These are phyloP conservation scores for Sambucus nigra DNA, from an alignment of 129 eudicot genomes.

Conservation along the genomic window DNA sequence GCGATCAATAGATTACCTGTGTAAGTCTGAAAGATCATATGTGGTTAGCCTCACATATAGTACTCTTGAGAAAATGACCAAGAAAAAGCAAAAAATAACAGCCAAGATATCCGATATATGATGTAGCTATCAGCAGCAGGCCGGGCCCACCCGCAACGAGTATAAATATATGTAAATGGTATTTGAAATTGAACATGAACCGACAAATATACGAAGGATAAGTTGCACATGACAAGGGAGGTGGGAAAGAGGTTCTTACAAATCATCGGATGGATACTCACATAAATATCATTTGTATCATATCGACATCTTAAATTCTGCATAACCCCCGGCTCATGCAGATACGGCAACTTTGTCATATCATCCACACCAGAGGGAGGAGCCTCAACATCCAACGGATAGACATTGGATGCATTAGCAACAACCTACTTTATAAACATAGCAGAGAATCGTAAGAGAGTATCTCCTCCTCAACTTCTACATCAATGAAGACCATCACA, in stretches of 20 bases:
- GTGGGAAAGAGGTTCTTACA: neutral
- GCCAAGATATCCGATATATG: neutral
- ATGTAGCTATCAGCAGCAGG: no score
- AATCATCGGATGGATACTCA: conserved; percentile 24
- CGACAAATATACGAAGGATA: no score
- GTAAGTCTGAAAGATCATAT: conserved; percentile 60
- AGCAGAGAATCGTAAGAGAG: neutral
- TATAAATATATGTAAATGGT: no score
- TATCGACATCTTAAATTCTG: conserved; percentile 63
- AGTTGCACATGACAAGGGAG: conserved; percentile 4
- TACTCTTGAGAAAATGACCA: neutral
- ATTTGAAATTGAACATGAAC: no score
- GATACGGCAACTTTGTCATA: conserved; percentile 86
- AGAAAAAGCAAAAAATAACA: conserved; percentile 1
- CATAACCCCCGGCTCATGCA: conserved; percentile 91
- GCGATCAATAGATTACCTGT: conserved; percentile 93
- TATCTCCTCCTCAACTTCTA: neutral
- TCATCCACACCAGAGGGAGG: conserved; percentile 74
- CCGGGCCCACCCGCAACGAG: neutral
- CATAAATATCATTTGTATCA: conserved; percentile 62
- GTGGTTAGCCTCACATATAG: conserved; percentile 2
- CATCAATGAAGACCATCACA: neutral
- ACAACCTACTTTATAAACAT: conserved; percentile 28
- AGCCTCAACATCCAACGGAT: conserved; percentile 71
- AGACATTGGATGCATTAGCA: conserved; percentile 30